Evolutionary conservation across 106 monocot genomes (phyloP).

Genomic region (Agapanthus africanus): DNA sequence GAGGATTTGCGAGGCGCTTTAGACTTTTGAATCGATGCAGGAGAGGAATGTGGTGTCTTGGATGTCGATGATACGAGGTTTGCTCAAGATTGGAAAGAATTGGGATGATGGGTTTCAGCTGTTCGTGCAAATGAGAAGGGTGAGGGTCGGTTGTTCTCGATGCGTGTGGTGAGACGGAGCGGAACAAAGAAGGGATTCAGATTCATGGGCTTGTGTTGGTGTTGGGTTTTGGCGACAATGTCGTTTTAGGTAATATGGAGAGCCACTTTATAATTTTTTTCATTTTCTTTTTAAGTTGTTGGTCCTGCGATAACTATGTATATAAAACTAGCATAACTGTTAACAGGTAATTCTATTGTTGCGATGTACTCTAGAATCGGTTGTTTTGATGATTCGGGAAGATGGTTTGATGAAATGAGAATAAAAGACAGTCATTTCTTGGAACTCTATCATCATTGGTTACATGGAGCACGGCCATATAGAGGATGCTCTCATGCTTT

Average conservation of each 20-base stretch:
- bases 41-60: constrained; percentile 53
- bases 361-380: constrained; percentile 37
- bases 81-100: constrained; percentile 24
- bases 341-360: constrained; percentile 43
- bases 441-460: constrained; percentile 41
- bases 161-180: constrained; percentile 25
- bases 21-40: constrained; percentile 28
- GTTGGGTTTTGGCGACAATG: constrained; percentile 33
- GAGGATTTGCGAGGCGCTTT: constrained; percentile 29
- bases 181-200: constrained; percentile 34
- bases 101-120: constrained; percentile 32
- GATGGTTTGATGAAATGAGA: constrained; percentile 32
- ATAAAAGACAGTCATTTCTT: constrained; percentile 46
- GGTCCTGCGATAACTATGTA: too few relatives aligned
- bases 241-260: too few relatives aligned
- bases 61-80: constrained; percentile 45
- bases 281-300: too few relatives aligned
- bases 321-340: too few relatives aligned
- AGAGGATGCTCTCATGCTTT: constrained; percentile 38
- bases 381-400: constrained; percentile 27
- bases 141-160: constrained; percentile 40
- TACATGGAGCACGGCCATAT: constrained; percentile 24
- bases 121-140: constrained; percentile 48
- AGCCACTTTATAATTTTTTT: too few relatives aligned
- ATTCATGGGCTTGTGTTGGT: constrained; percentile 33